Conservation (phyloP, 768 basidiomycete species). For the Cytidiella melzeri region DNA sequence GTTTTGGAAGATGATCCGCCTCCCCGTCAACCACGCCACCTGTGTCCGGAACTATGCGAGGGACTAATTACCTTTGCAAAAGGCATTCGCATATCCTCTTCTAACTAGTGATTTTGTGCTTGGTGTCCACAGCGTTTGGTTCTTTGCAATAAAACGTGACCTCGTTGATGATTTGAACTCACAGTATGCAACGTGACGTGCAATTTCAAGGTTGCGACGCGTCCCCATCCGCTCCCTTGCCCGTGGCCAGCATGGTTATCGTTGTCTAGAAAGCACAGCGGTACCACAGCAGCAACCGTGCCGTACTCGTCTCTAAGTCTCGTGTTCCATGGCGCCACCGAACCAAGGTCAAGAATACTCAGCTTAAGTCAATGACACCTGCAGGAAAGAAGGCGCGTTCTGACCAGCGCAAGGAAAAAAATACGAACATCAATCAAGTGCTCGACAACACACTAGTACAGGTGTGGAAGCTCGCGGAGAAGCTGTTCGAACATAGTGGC, state of each 20-base stretch:
- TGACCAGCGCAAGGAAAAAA: neutral
- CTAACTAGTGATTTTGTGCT: no score
- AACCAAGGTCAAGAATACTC: neutral
- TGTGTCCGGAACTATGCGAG: neutral
- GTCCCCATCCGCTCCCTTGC: neutral
- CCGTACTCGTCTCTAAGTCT: neutral
- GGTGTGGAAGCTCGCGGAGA: neutral
- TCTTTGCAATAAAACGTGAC: no score
- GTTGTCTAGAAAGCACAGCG: neutral
- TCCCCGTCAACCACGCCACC: neutral
- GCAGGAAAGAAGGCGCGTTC: neutral
- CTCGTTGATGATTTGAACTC: neutral
- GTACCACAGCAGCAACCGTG: neutral
- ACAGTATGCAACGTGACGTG: no score
- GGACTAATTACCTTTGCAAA: neutral
- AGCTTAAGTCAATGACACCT: neutral
- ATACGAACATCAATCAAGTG: neutral
- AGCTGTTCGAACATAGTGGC: neutral
- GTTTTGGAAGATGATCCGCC: neutral
- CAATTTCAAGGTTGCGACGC: neutral
- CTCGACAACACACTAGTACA: neutral
- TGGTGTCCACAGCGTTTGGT: no score
- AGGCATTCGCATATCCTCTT: neutral
- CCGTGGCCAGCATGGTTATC: neutral
- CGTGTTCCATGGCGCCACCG: neutral